phyloP scores from a whole-genome alignment of 1,139 yeast species.

The Oligophagozyma castellii region DNA sequence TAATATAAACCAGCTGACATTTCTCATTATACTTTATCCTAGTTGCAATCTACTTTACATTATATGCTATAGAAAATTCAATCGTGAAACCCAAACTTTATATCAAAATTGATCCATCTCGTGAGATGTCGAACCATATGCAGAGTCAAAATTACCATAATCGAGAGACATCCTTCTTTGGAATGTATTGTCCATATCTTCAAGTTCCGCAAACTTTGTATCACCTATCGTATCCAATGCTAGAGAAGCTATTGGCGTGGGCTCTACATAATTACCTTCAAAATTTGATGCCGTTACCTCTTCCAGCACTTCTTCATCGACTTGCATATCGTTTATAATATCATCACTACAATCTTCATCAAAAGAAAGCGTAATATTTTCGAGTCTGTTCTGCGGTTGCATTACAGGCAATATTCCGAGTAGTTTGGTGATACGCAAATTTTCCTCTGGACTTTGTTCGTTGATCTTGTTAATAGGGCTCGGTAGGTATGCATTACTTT shows the following conservation, averaged over 20 bases:
- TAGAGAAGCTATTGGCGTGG: not conserved
- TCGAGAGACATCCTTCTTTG: conserved; percentile 23
- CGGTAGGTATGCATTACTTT: not conserved
- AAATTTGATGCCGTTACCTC: not conserved
- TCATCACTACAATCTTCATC: conserved; percentile 8
- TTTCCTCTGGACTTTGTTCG: conserved; percentile 1
- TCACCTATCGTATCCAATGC: conserved; percentile 3
- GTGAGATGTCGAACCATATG: not conserved
- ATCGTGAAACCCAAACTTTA: too few species aligned
- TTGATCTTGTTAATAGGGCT: conserved; percentile 1
- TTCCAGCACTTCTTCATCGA: not conserved
- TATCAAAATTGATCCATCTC: conserved; percentile 3
- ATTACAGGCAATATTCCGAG: conserved; percentile 11
- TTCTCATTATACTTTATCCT: too few species aligned
- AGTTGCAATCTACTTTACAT: too few species aligned
- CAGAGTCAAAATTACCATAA: conserved; percentile 6
- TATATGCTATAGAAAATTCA: too few species aligned
- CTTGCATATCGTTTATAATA: conserved; percentile 2
- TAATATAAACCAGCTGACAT: too few species aligned
- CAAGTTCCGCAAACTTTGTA: conserved; percentile 17
- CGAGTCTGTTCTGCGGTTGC: conserved; percentile 15
- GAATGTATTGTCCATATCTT: conserved; percentile 23
- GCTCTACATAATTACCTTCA: not conserved
- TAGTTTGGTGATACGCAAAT: not conserved
- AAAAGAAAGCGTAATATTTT: conserved; percentile 18